phyloP scores from a whole-genome alignment of 345 rosid species.

The Citrus reticulata region DNA sequence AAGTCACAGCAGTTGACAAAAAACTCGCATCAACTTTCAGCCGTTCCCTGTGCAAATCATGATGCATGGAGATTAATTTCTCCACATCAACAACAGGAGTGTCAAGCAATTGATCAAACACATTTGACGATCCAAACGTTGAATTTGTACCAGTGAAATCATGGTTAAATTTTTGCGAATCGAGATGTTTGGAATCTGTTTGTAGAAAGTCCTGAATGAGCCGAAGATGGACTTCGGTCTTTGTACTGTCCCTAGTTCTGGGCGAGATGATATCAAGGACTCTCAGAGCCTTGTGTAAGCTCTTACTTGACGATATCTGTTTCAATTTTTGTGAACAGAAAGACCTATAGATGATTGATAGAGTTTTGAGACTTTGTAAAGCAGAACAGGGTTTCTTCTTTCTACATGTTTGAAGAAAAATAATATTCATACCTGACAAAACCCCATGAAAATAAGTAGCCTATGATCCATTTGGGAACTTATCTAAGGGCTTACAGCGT shows the following conservation, averaged over 20 bases:
- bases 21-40: constrained; percentile 32
- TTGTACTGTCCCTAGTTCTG: constrained; percentile 12
- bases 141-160: constrained; percentile 18
- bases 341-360: constrained; percentile 14
- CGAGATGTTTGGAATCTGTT: constrained; percentile 28
- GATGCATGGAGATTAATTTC: neutral
- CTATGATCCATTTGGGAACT: neutral
- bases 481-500: neutral
- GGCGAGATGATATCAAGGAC: constrained; percentile 46
- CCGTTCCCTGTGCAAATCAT: constrained; percentile 6
- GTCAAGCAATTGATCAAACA: constrained; percentile 31
- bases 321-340: constrained; percentile 30
- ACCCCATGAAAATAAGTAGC: constrained; percentile 2
- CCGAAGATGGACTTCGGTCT: constrained; percentile 44
- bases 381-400: constrained; percentile 2
- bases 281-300: constrained; percentile 42
- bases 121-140: constrained; percentile 14
- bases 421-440: constrained; percentile 12
- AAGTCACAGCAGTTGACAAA: constrained; percentile 59
- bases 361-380: neutral
- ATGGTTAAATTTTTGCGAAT: constrained; percentile 1
- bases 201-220: constrained; percentile 45
- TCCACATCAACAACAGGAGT: constrained; percentile 14
- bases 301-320: constrained; percentile 18
- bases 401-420: neutral